A percentile compares a stretch with the other conserved stretches of the same genome.
These are phyloP conservation scores for Microsporum audouinii DNA, from an alignment of 2,329 filamentous ascomycete species.

Conservation along the genomic window DNA sequence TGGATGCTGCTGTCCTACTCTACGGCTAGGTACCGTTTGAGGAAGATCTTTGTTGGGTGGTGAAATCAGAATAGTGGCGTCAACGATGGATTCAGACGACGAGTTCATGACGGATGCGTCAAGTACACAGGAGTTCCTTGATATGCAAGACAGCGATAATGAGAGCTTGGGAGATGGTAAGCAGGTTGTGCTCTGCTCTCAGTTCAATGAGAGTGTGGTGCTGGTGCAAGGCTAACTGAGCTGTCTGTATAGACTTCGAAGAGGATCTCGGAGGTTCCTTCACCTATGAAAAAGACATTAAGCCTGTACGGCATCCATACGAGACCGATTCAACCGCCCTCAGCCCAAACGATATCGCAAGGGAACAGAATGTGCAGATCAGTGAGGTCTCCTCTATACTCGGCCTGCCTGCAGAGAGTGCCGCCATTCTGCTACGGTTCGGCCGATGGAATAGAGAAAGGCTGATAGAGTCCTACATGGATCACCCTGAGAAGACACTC, in stretches of 20 bases:
- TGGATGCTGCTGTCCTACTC: too few species aligned
- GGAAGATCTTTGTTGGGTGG: background rate
- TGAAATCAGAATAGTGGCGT: conserved; percentile 22
- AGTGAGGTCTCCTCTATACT: conserved; percentile 85
- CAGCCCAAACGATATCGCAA: conserved; percentile 67
- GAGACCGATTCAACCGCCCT: conserved; percentile 78
- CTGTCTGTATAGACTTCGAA: conserved; percentile 39
- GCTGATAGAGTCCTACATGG: conserved; percentile 93
- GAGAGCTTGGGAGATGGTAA: conserved; percentile 38
- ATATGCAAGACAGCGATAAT: conserved; percentile 59
- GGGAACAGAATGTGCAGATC: conserved; percentile 74
- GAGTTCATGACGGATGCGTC: conserved; percentile 80
- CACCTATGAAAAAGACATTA: conserved; percentile 57
- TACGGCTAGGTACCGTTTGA: background rate
- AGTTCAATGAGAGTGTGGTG: background rate
- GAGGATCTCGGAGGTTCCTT: conserved; percentile 50
- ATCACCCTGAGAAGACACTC: conserved; percentile 64
- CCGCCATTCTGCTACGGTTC: conserved; percentile 78
- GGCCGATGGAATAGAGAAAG: conserved; percentile 95
- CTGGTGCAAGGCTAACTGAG: background rate
- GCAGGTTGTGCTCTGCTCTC: background rate
- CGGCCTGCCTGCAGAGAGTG: conserved; percentile 76
- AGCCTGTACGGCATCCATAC: conserved; percentile 62
- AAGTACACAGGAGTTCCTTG: conserved; percentile 58
- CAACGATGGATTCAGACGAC: conserved; percentile 86